Evolutionary conservation across 495 filamentous ascomycete genomes (phyloP), one percentile per base, ranked within the genome.

Genomic region (Lentithecium fluviatile): DNA sequence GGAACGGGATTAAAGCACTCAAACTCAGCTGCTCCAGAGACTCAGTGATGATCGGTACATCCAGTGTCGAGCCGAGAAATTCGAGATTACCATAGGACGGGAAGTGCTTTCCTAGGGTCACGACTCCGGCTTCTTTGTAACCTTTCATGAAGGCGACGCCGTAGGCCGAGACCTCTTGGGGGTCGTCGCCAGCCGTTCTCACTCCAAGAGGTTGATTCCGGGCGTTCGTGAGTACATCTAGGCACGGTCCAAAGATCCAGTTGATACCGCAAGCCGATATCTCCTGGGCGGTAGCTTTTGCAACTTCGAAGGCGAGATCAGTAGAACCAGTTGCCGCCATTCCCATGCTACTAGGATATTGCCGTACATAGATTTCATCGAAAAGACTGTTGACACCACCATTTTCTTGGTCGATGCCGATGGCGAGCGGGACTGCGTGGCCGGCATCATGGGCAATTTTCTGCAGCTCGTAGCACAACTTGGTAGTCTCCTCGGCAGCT

Each of bases 11-110:
- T 37, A 96, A 76, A 26, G 91, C 91, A 66, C 82, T 91, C 29
- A 94, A 72, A 56, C 87, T 91, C 34, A 96, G 79, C 66, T 94
- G 89, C 64, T 96, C 90, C 11, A 95, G 73, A 0, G 90, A 93
- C 70, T 95, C 90, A 0, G 90, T 95, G 67, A 96, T 96, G 47
- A 92, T 89, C 21, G 91, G 91, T 17, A 96, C 89, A 68, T 96
- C 91, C 3, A 91, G 72, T 20, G 86, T 87, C 15, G 89, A 92
- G 1, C 90, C 90, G 0, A 94, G 79, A 62, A 96, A 94, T 69
- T 95, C 89, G n/a, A 96, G 77, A 59, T 95, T 95, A 12, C 91
- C 91, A 62, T 95, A 96, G 0, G 89, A 93, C 19, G 91, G 91
- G 61, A 96, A 95, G 73, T 96, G 91, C 71, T 96, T 96, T 58